Conservation (phyloP, 1,284 basidiomycete genomes). For the Kalmanozyma brasiliensis region DNA sequence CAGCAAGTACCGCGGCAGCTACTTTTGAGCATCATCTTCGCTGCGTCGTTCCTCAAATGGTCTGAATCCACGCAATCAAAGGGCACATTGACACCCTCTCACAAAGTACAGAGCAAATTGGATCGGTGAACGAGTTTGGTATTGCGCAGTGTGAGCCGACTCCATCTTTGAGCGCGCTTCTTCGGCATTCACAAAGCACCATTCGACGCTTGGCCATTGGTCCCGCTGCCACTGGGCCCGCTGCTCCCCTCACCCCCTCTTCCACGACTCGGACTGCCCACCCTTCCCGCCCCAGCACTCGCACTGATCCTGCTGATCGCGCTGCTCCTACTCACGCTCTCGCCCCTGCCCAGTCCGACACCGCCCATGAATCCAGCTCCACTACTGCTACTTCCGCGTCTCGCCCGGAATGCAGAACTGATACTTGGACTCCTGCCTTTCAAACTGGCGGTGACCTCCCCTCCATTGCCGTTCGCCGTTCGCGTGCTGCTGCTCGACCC, state of each 20-base stretch:
- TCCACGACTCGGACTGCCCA: neutral
- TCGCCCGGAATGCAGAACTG: conserved; percentile 16
- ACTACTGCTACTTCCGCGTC: conserved; percentile 12
- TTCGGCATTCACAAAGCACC: too few species aligned
- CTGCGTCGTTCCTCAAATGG: neutral
- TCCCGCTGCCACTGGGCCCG: too few species aligned
- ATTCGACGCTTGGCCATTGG: too few species aligned
- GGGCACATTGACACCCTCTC: too few species aligned
- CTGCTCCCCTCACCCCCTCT: neutral
- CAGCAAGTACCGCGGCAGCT: conserved; percentile 49
- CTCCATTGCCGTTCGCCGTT: conserved; percentile 6
- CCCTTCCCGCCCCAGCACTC: neutral
- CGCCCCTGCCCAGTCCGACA: conserved; percentile 6
- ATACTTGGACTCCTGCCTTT: conserved; percentile 31
- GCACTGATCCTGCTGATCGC: conserved; percentile 27
- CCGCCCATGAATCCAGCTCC: conserved; percentile 28
- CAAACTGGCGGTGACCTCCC: conserved; percentile 31
- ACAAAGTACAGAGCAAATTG: too few species aligned
- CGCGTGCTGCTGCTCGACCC: conserved; percentile 28
- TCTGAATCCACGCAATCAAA: neutral
- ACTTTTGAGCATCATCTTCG: conserved; percentile 12
- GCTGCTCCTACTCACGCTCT: conserved; percentile 17
- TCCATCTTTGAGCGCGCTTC: too few species aligned
- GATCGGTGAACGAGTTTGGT: too few species aligned
- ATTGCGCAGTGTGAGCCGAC: too few species aligned